Evolutionary conservation across 2,329 filamentous ascomycete genomes (phyloP).

Genomic region (Alternaria viburni): DNA sequence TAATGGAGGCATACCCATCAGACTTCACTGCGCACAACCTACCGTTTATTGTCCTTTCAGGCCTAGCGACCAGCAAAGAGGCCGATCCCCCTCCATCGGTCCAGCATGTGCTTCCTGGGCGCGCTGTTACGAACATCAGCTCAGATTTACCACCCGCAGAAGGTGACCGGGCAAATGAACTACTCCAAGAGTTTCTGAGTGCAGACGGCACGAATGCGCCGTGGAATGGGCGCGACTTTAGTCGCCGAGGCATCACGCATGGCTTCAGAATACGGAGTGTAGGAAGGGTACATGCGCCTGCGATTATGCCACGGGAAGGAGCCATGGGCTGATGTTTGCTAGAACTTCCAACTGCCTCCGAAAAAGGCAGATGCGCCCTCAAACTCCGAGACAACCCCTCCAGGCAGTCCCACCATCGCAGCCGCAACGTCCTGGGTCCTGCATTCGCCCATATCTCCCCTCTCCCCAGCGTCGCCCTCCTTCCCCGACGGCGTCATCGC

Average conservation of each 20-base stretch:
- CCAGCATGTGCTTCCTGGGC: conserved; percentile 41
- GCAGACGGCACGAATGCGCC: conserved; percentile 69
- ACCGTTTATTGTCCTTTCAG: conserved; percentile 82
- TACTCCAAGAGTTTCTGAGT: conserved; percentile 70
- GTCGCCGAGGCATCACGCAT: conserved; percentile 53
- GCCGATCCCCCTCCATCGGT: conserved; percentile 54
- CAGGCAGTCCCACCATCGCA: conserved; percentile 60
- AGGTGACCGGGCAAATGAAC: conserved; percentile 66
- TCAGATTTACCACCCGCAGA: conserved; percentile 74
- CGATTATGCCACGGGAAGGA: conserved; percentile 15
- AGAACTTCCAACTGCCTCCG: conserved; percentile 65
- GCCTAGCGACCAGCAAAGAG: conserved; percentile 59
- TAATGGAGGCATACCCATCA: conserved; percentile 79
- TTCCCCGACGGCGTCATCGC: conserved; percentile 92
- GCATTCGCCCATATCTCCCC: conserved; percentile 89
- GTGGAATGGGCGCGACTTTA: conserved; percentile 67
- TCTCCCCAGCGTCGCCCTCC: conserved; percentile 80
- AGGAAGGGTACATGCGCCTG: conserved; percentile 72
- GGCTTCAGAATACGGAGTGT: conserved; percentile 74
- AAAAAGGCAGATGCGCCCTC: conserved; percentile 67
- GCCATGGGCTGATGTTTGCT: conserved; percentile 30
- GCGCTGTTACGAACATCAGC: conserved; percentile 66
- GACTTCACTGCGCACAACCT: conserved; percentile 87
- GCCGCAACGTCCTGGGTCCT: conserved; percentile 60
- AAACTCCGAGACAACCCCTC: conserved; percentile 58